Evolutionary conservation across 441 rosid species (phyloP), one percentile per base, ranked within the genome.

Genomic region (Raphanus hybrid): DNA sequence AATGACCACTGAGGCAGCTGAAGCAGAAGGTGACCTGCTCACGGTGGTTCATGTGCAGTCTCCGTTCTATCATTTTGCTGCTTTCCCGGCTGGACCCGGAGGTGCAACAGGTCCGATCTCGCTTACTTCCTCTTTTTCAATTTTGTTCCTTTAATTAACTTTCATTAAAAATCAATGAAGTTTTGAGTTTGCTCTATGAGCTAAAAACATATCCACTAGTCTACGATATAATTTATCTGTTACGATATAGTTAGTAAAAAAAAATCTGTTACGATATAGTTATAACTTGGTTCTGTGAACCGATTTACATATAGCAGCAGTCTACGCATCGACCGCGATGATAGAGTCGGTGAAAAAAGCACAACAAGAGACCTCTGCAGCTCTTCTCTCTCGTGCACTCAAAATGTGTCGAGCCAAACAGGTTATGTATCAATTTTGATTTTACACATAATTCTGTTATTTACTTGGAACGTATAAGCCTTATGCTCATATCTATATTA

Each of bases 1-100:
- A 34, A 9, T 20, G 1, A 77, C 59, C 20, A 66, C 83, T 6
- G 41, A 76, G 39, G 88, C 43, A 27, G 71, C 64, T 35, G 54
- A 60, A 12, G 50, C 57, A 34, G 76, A 64, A 26, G 75, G 82
- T 12, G 85, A 75, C 39, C 11, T 81, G 82, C 76, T 92, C 74
- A 83, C 85, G 0, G 52, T 91, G 50, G 81, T 90, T 82, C 91
- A 92, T 62, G 94, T 90, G 16, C 96, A 89, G 60, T 75, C 78
- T 41, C 91, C 96, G 0, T 84, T 82, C 59, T 87, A 84, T 55
- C 82, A 81, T 52, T 64, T 41, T 63, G 70, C 78, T 63, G 81
- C 78, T 18, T 73, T 68, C 45, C 81, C 78, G 8, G 58, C 86
- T 67, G 74, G 78, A 80, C 91, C 98, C 0, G 82, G 84, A 6